These are phyloP conservation scores for Stachybotrys elegans DNA, from an alignment of 2,329 filamentous ascomycete species.

Conservation along the genomic window DNA sequence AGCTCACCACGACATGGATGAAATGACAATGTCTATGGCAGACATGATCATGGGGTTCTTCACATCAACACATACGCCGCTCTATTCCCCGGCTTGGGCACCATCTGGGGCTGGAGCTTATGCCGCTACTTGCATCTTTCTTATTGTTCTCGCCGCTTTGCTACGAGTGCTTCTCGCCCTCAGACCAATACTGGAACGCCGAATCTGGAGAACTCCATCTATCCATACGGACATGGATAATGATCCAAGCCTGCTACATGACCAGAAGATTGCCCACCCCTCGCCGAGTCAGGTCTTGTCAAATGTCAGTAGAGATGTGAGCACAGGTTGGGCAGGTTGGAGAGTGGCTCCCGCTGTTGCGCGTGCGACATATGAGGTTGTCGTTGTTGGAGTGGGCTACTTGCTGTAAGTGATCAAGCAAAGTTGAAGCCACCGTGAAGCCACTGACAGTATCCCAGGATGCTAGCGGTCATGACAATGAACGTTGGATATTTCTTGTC, in stretches of 20 bases:
- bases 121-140: conserved; percentile 79
- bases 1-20: neutral
- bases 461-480: conserved; percentile 78
- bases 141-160: conserved; percentile 64
- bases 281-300: neutral
- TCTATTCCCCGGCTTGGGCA: conserved; percentile 60
- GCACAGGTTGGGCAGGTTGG: too few species aligned
- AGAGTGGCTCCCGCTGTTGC: too few species aligned
- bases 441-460: too few species aligned
- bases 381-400: conserved; percentile 67
- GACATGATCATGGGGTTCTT: conserved; percentile 37
- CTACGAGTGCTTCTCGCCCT: conserved; percentile 64
- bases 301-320: conserved; percentile 3
- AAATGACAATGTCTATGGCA: conserved; percentile 9
- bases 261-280: too few species aligned
- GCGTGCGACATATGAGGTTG: conserved; percentile 15
- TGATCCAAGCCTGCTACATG: too few species aligned
- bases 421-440: too few species aligned
- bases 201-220: too few species aligned
- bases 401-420: conserved; percentile 74
- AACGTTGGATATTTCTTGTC: conserved; percentile 74
- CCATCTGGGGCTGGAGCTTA: conserved; percentile 63
- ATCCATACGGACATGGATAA: too few species aligned
- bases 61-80: conserved; percentile 32
- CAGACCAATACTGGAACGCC: too few species aligned